Conservation (phyloP, 2,329 filamentous ascomycete genomes). For the Nothophaeocryptopus gaeumannii region DNA sequence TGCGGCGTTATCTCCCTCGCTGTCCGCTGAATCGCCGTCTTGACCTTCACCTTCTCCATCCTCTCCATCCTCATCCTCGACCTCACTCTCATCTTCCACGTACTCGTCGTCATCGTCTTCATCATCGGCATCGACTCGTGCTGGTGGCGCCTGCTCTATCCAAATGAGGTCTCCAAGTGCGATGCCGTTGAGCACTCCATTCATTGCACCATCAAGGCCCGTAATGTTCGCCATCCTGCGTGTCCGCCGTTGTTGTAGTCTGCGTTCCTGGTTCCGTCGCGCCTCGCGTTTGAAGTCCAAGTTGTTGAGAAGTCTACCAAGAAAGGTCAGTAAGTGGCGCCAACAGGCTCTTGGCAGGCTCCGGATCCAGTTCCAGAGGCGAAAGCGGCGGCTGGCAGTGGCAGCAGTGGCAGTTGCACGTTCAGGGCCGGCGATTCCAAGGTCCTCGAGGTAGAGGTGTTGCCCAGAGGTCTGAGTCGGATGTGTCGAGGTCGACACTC, state of each 20-base stretch:
- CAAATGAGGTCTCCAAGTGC: slow-evolving; percentile 22
- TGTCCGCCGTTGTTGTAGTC: neutral
- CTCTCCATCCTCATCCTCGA: slow-evolving; percentile 7
- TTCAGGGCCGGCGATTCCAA: no score
- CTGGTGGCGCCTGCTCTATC: slow-evolving; percentile 9
- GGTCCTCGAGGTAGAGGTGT: no score
- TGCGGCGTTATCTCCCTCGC: neutral
- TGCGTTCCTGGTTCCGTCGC: neutral
- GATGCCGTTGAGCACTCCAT: slow-evolving; percentile 12
- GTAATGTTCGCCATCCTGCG: slow-evolving; percentile 19
- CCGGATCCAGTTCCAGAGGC: no score
- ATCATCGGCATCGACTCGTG: neutral
- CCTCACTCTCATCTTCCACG: slow-evolving; percentile 8
- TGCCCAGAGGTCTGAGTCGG: no score
- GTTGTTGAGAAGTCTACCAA: neutral
- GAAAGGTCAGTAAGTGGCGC: neutral
- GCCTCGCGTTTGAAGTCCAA: neutral
- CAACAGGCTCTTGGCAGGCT: no score
- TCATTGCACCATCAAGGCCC: slow-evolving; percentile 18
- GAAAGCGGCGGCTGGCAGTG: no score
- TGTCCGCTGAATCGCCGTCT: slow-evolving; percentile 1
- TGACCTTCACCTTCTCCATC: slow-evolving; percentile 5
- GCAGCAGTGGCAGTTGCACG: no score
- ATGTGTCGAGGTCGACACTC: no score
- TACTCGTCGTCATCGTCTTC: slow-evolving; percentile 13